Base-by-base conservation (phyloP, 2,329 filamentous ascomycete species). In the Fragosphaeria purpurea region DNA sequence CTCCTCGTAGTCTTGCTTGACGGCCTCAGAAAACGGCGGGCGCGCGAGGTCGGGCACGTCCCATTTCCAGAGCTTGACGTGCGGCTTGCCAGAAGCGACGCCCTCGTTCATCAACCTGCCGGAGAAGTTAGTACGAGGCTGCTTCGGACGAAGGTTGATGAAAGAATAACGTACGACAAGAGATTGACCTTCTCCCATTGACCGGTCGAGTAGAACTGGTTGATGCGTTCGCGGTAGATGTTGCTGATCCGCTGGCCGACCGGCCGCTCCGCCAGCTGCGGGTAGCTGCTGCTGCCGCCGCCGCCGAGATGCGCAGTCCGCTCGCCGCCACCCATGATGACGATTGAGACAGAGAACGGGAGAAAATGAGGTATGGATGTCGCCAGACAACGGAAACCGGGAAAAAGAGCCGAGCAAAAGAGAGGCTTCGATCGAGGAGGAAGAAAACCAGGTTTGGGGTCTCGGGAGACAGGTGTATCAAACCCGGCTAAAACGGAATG, bases 1-100 rank as follows among this genome's bases (percentile, higher is more conserved):
- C 46, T 83, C 76, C 47, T 76, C 78, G 71, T 91, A 98, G 6
- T 83, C 71, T 58, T 94, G 82, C 45, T 71, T 73, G n/a, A 75
- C 71, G 6, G 90, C 91, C 50, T 96, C 88, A 56, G 90, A 71
- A 70, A 98, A 98, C 4, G 84, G 83, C 2, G 93, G 93, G 12
- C 93, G 82, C 32, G 82, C 76, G 47, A 87, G 81, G 60, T 83
- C 74, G 2, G 90, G 90, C 11, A 88, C 88, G 51, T 86, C 83
- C 79, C 90, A 95, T 52, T 89, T 88, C 53, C 77, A 88, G 51
- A 98, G 82, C 69, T 89, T 85, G 61, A 97, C 81, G 64, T 91
- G 77, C 33, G 87, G 79, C 56, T 80, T 70, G 57, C 88, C 88
- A 8, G 82, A 82, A 50, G 66, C 73, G 46, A 71, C 63, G 46